Evolutionary conservation across 2,329 filamentous ascomycete species (phyloP).

Genomic region (Monosporascus cannonballus): DNA sequence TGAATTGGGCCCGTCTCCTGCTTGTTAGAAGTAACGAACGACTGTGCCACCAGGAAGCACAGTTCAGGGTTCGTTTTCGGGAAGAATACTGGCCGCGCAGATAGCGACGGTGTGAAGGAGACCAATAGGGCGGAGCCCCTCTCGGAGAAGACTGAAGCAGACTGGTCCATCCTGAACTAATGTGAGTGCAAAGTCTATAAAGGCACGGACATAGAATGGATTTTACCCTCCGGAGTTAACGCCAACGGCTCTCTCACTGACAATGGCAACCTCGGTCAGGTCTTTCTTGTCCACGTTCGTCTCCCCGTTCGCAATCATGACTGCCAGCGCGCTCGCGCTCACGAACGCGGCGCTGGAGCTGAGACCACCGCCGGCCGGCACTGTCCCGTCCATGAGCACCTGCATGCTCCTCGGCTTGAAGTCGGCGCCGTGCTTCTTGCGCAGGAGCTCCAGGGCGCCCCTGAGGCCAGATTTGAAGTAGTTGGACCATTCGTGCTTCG

Average conservation of each 20-base stretch:
- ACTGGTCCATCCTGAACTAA: slow-evolving; percentile 79
- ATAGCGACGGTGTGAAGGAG: slow-evolving; percentile 75
- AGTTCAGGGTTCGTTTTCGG: slow-evolving; percentile 76
- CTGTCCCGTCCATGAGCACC: slow-evolving; percentile 82
- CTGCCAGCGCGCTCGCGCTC: slow-evolving; percentile 80
- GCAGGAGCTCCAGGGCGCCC: slow-evolving; percentile 73
- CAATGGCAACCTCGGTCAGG: slow-evolving; percentile 85
- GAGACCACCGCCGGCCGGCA: slow-evolving; percentile 85
- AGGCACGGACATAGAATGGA: slow-evolving; percentile 8
- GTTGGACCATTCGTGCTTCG: slow-evolving; percentile 89
- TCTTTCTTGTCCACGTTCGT: slow-evolving; percentile 80
- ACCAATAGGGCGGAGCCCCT: slow-evolving; percentile 84
- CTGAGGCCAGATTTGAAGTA: slow-evolving; percentile 93
- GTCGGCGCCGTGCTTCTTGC: slow-evolving; percentile 53
- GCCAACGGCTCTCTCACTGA: slow-evolving; percentile 88
- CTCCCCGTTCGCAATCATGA: slow-evolving; percentile 80
- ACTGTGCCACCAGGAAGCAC: slow-evolving; percentile 90
- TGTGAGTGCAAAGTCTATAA: slow-evolving; percentile 11
- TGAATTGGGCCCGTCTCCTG: slow-evolving; percentile 87
- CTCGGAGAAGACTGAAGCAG: slow-evolving; percentile 88
- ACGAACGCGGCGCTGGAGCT: slow-evolving; percentile 94
- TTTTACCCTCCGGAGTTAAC: slow-evolving; percentile 90
- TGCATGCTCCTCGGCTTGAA: slow-evolving; percentile 75
- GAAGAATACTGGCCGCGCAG: slow-evolving; percentile 72
- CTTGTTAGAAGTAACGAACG: slow-evolving; percentile 90